Evolutionary conservation across 2,329 filamentous ascomycete genomes (phyloP), one percentile per base, ranked within the genome.

Genomic region (Alternaria ventricosa): DNA sequence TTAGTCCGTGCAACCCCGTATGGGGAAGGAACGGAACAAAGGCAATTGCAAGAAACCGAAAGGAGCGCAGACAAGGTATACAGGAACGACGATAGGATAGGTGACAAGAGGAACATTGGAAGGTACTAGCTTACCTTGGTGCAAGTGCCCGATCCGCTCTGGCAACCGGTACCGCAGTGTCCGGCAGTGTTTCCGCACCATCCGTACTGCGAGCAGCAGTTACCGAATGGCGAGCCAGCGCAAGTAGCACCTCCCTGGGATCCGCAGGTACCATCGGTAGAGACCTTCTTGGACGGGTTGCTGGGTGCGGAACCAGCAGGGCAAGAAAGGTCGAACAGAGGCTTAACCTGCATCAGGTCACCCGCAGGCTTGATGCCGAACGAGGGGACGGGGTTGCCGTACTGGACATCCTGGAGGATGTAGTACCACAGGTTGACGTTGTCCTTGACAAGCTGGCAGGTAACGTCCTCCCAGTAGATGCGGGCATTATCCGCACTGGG

Each of bases 391-490:
- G 90, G 88, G 4, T 86, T 86, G 53, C 81, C 83, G 18, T 86
- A 86, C 68, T 79, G 75, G 5, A 87, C 84, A 70, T 95, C 92
- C 76, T 92, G 88, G 25, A 94, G 86, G 55, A 88, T 92, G 90
- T 92, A 95, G 87, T 89, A 95, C 63, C 87, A 87, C 60, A 89
- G 86, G 67, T 82, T 81, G 68, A 79, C 83, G 55, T 73, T 71
- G 43, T 84, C 85, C 73, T 86, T 88, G 66, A 93, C 89, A 64
- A 90, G 80, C 60, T 82, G 79, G 85, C 93, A 97, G 56, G 89
- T 92, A 56, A 95, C 91, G 49, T 90, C 83, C 71, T 92, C 85
- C 91, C 92, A 97, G 86, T 88, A 97, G n/a, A 81, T 86, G 83
- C 92, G 85, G 46, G 94, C 92, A 76, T 95, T 94, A 57, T 85